Conservation (phyloP, 1,284 basidiomycete species). For the Blastosporella zonata region DNA sequence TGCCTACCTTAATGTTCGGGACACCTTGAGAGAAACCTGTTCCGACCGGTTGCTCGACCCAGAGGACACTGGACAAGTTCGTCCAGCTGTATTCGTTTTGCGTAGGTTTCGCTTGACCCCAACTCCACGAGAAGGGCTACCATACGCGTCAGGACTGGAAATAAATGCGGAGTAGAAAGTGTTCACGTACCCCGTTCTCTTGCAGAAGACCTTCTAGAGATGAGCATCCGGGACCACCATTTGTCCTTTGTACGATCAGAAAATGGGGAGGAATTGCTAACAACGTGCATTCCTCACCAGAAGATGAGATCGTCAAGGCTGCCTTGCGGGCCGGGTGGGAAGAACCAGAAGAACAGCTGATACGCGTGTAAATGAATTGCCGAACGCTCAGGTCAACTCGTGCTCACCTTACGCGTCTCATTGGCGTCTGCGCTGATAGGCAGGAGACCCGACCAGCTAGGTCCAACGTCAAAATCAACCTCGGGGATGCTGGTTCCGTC, state of each 20-base stretch:
- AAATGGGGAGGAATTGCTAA: not conserved
- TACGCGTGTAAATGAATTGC: not conserved
- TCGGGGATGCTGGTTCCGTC: constrained; percentile 61
- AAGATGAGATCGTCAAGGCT: constrained; percentile 70
- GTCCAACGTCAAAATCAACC: constrained; percentile 68
- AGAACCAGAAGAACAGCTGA: constrained; percentile 85
- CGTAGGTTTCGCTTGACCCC: constrained; percentile 61
- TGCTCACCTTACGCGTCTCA: constrained; percentile 38
- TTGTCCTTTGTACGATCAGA: constrained; percentile 33
- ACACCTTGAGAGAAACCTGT: constrained; percentile 77
- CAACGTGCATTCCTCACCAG: constrained; percentile 41
- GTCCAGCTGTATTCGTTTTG: constrained; percentile 77
- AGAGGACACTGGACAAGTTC: constrained; percentile 76
- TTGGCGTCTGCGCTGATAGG: constrained; percentile 58
- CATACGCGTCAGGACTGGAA: not conserved
- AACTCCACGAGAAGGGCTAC: constrained; percentile 69
- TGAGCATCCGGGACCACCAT: constrained; percentile 61
- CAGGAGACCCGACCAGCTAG: constrained; percentile 71
- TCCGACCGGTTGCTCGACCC: constrained; percentile 80
- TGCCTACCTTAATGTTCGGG: constrained; percentile 58
- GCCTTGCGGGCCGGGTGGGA: constrained; percentile 70
- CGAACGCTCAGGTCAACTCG: not conserved
- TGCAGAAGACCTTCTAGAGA: constrained; percentile 77
- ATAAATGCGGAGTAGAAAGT: not conserved
- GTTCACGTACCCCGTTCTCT: constrained; percentile 69